Evolutionary conservation across 2,329 filamentous ascomycete species (phyloP).

Genomic region (Aureobasidium subglaciale): DNA sequence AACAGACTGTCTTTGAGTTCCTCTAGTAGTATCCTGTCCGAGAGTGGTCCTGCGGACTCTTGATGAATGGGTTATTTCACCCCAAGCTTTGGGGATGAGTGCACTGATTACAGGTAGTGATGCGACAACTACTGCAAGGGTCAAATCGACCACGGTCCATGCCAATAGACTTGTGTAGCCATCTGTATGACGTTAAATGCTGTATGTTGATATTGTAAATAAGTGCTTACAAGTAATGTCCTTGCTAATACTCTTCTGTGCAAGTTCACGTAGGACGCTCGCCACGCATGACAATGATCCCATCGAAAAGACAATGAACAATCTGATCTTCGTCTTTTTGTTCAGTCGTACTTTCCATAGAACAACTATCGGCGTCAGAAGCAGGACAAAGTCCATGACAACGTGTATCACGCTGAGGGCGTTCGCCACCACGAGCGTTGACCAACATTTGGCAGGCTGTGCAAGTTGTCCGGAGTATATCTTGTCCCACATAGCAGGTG

Average conservation of each 20-base stretch:
- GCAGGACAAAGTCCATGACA: slow-evolving; percentile 11
- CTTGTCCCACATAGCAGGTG: slow-evolving; percentile 10
- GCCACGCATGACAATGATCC: slow-evolving; percentile 1
- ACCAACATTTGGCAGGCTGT: slow-evolving; percentile 5
- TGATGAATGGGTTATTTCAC: neutral
- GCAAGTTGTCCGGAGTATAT: slow-evolving; percentile 1
- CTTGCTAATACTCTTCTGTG: slow-evolving; percentile 6
- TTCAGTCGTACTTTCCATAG: slow-evolving; percentile 9
- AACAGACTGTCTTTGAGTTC: neutral
- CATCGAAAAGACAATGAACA: slow-evolving; percentile 5
- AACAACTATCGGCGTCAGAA: neutral
- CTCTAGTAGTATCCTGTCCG: neutral
- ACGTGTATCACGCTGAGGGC: slow-evolving; percentile 4
- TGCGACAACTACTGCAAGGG: slow-evolving; percentile 6
- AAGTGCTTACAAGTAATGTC: neutral
- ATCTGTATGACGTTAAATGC: neutral
- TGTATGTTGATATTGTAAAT: too few species aligned
- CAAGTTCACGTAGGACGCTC: neutral
- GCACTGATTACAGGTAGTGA: slow-evolving; percentile 6
- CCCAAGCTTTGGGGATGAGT: slow-evolving; percentile 1
- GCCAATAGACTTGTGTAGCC: slow-evolving; percentile 6
- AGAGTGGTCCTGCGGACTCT: neutral
- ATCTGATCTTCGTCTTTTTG: slow-evolving; percentile 4
- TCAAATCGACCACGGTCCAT: slow-evolving; percentile 9
- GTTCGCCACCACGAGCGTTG: slow-evolving; percentile 1